phyloP scores from a whole-genome alignment of 345 rosid genomes.

The Pugionium dolabratum region DNA sequence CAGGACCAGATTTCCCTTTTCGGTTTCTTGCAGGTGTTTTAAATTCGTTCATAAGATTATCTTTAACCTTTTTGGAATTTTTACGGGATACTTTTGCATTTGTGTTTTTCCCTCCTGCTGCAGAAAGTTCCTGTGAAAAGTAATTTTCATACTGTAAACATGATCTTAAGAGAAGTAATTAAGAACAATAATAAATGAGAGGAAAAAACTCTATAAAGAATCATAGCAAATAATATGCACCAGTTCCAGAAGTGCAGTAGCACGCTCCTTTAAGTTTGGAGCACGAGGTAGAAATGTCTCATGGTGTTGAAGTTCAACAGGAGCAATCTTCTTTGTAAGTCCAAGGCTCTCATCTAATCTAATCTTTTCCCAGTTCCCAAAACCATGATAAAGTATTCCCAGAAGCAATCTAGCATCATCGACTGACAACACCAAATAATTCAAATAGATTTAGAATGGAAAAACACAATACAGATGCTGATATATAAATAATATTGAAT shows the following conservation, averaged over 20 bases:
- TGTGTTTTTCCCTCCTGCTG: constrained; percentile 71
- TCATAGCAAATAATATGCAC: constrained; percentile 43
- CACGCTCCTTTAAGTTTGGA: constrained; percentile 96
- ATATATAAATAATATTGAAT: neutral
- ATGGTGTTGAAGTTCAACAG: constrained; percentile 96
- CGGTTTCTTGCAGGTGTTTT: constrained; percentile 52
- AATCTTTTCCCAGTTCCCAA: constrained; percentile 98
- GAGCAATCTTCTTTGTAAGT: constrained; percentile 95
- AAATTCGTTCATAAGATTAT: constrained; percentile 49
- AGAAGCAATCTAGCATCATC: constrained; percentile 99
- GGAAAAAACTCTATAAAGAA: neutral
- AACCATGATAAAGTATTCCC: constrained; percentile 90
- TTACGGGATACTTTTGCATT: constrained; percentile 69
- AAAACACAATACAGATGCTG: neutral
- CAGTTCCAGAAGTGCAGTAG: constrained; percentile 96
- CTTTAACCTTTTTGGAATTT: constrained; percentile 65
- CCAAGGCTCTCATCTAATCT: constrained; percentile 92
- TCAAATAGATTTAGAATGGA: neutral
- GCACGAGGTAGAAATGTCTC: constrained; percentile 99
- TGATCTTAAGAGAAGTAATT: neutral
- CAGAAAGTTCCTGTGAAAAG: constrained; percentile 70
- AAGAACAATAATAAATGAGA: neutral
- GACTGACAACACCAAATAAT: constrained; percentile 44
- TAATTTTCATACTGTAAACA: constrained; percentile 23
- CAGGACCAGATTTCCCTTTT: constrained; percentile 56